A percentile compares a stretch with the other conserved stretches of the same genome.
These are phyloP conservation scores for Cercospora zeina DNA, from an alignment of 2,329 filamentous ascomycete species.

Conservation along the genomic window DNA sequence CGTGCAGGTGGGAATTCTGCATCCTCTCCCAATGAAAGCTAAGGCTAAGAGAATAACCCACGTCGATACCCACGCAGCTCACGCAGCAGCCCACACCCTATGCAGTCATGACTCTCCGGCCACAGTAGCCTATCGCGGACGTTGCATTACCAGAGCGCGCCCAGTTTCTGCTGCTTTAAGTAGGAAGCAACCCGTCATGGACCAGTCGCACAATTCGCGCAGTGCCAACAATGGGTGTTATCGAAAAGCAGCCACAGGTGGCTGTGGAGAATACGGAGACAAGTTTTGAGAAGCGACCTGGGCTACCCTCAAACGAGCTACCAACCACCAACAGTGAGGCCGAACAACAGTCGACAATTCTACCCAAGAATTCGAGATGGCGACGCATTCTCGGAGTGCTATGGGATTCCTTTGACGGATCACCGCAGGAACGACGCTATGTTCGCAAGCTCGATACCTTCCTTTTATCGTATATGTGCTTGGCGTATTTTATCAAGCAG, in stretches of 20 bases:
- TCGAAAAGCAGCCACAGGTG: constrained; percentile 11
- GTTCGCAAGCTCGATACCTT: constrained; percentile 20
- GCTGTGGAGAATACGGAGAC: constrained; percentile 1
- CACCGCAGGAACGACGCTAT: constrained; percentile 20
- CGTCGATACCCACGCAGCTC: constrained; percentile 13
- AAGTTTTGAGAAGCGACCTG: constrained; percentile 4
- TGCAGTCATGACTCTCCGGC: constrained; percentile 3
- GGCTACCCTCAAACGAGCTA: not conserved
- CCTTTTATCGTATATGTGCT: constrained; percentile 19
- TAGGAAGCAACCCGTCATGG: constrained; percentile 1
- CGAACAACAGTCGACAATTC: constrained; percentile 2
- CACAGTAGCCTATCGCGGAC: not conserved
- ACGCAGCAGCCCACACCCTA: not conserved
- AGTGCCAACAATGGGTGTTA: constrained; percentile 1
- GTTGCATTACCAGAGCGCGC: not conserved
- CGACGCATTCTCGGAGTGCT: constrained; percentile 17
- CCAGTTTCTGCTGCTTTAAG: constrained; percentile 8
- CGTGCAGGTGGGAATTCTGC: constrained; percentile 6
- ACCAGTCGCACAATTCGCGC: constrained; percentile 13
- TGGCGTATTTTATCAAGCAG: constrained; percentile 23
- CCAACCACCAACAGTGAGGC: constrained; percentile 5
- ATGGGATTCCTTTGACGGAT: constrained; percentile 18
- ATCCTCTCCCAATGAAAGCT: constrained; percentile 3
- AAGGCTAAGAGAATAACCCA: constrained; percentile 12
- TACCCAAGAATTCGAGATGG: constrained; percentile 16